phyloP scores from a whole-genome alignment of 2,329 filamentous ascomycete species.

The Rasamsonia emersonii region DNA sequence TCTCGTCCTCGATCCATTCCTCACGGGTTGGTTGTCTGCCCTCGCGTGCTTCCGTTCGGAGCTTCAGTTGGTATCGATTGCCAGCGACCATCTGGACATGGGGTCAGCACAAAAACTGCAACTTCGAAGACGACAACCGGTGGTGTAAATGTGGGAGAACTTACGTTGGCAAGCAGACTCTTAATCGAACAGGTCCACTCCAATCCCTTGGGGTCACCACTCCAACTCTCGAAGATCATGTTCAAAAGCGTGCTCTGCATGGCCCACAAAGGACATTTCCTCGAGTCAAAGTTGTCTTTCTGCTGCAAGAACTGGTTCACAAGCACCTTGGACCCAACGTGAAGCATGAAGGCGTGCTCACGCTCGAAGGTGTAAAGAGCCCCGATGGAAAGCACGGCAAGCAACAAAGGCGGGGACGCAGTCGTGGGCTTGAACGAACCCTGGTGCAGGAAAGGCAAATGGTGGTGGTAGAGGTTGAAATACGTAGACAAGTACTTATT shows the following conservation, averaged over 20 bases:
- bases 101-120: constrained; percentile 13
- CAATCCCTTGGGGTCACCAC: constrained; percentile 90
- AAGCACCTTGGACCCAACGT: constrained; percentile 94
- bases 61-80: constrained; percentile 91
- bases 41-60: constrained; percentile 80
- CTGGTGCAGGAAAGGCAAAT: constrained; percentile 90
- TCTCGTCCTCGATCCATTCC: constrained; percentile 96
- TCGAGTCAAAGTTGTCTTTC: constrained; percentile 97
- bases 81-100: constrained; percentile 73
- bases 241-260: constrained; percentile 96
- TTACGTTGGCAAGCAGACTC: constrained; percentile 78
- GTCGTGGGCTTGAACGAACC: constrained; percentile 77
- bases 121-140: not conserved
- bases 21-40: constrained; percentile 65
- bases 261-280: constrained; percentile 94
- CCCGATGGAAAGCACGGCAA: constrained; percentile 89
- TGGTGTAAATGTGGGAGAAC: constrained; percentile 13
- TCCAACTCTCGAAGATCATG: constrained; percentile 99
- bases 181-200: constrained; percentile 99
- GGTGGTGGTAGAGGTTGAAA: constrained; percentile 94
- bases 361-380: constrained; percentile 95
- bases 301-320: constrained; percentile 96
- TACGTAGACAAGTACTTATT: constrained; percentile 94
- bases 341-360: constrained; percentile 91
- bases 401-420: constrained; percentile 70